A percentile compares a stretch with the other conserved stretches of the same genome.
Conservation (phyloP, 805 yeast genomes). For the Lipomyces anomalus region DNA sequence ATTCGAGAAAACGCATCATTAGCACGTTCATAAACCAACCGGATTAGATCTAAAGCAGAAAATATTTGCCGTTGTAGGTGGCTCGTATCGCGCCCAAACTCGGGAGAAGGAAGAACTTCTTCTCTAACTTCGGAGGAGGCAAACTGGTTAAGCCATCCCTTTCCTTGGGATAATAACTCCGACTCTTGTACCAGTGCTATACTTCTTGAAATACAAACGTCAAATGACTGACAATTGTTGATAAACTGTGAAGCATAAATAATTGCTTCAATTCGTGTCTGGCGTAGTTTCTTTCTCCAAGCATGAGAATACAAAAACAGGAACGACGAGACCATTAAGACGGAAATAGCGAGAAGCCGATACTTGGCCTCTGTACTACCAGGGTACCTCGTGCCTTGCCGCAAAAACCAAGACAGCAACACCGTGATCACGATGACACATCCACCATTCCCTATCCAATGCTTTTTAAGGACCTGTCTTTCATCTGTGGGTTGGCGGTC, state of each 20-base stretch:
- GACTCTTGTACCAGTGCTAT: slow-evolving; percentile 24
- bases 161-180: slow-evolving; percentile 22
- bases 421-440: slow-evolving; percentile 33
- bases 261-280: slow-evolving; percentile 11
- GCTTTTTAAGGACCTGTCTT: slow-evolving; percentile 9
- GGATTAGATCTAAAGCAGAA: slow-evolving; percentile 18
- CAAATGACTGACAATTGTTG: slow-evolving; percentile 19
- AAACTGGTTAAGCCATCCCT: no score
- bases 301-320: slow-evolving; percentile 21
- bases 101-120: slow-evolving; percentile 3
- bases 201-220: slow-evolving; percentile 16
- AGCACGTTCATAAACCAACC: slow-evolving; percentile 12
- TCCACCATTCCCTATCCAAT: slow-evolving; percentile 35
- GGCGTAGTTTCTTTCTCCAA: slow-evolving; percentile 23
- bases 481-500: neutral
- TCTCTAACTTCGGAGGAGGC: no score
- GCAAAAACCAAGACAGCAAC: slow-evolving; percentile 29
- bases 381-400: slow-evolving; percentile 4
- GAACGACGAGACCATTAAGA: slow-evolving; percentile 9
- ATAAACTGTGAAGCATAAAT: slow-evolving; percentile 16
- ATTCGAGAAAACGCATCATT: slow-evolving; percentile 8
- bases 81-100: neutral
- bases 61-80: slow-evolving; percentile 11
- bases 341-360: slow-evolving; percentile 9
- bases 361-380: slow-evolving; percentile 2